These are phyloP conservation scores for Wickerhamomyces mucosus DNA, from an alignment of 805 yeast genomes.

Conservation along the genomic window DNA sequence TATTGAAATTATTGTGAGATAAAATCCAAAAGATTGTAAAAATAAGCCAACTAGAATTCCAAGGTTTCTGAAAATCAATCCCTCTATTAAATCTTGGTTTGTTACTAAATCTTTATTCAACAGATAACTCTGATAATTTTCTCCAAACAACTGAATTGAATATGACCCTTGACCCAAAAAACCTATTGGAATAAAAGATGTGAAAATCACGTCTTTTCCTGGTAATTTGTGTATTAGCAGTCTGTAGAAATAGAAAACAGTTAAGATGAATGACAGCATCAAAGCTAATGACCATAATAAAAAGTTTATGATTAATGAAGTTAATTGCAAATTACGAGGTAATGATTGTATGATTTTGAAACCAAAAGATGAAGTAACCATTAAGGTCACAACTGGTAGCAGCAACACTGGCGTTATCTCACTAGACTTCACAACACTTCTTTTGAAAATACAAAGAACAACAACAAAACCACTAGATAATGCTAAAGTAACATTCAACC, in stretches of 20 bases:
- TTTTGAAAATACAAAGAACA: constrained; percentile 32
- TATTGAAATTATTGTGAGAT: constrained; percentile 39
- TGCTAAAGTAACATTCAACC: constrained; percentile 51
- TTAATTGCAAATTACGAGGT: constrained; percentile 35
- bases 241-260: constrained; percentile 51
- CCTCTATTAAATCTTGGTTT: constrained; percentile 13
- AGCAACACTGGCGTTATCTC: constrained; percentile 49
- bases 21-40: constrained; percentile 47
- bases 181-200: constrained; percentile 75
- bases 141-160: constrained; percentile 50
- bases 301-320: constrained; percentile 44
- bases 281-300: constrained; percentile 67
- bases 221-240: constrained; percentile 53
- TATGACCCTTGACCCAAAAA: constrained; percentile 80
- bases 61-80: constrained; percentile 22
- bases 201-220: constrained; percentile 40
- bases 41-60: constrained; percentile 34
- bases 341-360: constrained; percentile 38
- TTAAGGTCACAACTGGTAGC: constrained; percentile 71
- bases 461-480: constrained; percentile 53
- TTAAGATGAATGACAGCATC: constrained; percentile 43
- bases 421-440: constrained; percentile 23
- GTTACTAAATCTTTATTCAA: constrained; percentile 8
- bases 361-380: constrained; percentile 71
- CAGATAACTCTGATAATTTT: constrained; percentile 24